phyloP scores from a whole-genome alignment of 2,329 filamentous ascomycete genomes.

The Mycosphaerella sp. region DNA sequence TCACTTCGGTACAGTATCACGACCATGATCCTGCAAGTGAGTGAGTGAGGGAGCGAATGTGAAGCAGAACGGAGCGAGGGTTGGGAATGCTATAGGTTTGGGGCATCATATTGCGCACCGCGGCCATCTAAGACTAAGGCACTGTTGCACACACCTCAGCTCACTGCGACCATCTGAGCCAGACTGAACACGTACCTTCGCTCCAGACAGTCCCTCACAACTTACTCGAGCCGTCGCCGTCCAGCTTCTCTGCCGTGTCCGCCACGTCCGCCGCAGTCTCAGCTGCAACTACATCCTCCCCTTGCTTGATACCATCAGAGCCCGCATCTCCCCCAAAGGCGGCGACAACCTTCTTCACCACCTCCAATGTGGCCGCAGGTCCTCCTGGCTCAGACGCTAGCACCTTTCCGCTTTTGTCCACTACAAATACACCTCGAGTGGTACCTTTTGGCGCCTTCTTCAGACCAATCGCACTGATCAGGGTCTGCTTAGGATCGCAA shows the following conservation, averaged over 20 bases:
- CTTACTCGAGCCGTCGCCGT: conserved; percentile 5
- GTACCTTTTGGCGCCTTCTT: conserved; percentile 79
- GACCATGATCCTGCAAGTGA: background rate
- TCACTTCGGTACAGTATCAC: background rate
- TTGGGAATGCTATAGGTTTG: no score
- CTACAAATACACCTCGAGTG: conserved; percentile 77
- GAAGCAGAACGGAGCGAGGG: no score
- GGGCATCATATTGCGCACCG: no score
- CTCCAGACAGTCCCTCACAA: background rate
- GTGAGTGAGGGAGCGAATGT: background rate
- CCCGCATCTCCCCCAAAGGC: conserved; percentile 34
- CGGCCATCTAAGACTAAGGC: no score
- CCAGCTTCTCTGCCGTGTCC: conserved; percentile 39
- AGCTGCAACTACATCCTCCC: conserved; percentile 29
- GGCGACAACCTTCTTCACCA: conserved; percentile 65
- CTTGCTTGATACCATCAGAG: conserved; percentile 31
- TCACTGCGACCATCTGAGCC: no score
- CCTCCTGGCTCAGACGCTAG: conserved; percentile 68
- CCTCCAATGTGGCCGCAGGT: conserved; percentile 69
- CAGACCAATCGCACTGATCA: conserved; percentile 83
- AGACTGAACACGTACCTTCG: background rate
- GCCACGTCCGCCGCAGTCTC: conserved; percentile 41
- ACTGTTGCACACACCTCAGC: no score
- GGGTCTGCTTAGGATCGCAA: conserved; percentile 67
- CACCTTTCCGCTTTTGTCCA: conserved; percentile 64